Evolutionary conservation across 176 grass and related monocot genomes (phyloP), one percentile per base, ranked within the genome.

Genomic region (Eleusine coracana): DNA sequence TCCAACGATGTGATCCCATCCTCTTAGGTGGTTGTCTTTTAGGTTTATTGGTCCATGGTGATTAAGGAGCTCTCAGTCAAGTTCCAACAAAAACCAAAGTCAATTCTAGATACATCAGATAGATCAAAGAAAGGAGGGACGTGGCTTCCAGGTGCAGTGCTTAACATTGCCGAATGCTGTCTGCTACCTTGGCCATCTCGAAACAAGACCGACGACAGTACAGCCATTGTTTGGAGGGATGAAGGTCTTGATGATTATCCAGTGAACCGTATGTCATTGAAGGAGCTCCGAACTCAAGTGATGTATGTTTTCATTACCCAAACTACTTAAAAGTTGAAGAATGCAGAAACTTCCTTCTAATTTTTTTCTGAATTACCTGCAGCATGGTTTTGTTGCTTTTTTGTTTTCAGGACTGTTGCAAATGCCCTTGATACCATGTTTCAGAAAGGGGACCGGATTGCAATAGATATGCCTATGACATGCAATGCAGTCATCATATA

Each of bases 381-480:
- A 75, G 9, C 10, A 38, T 74, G 68, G 10, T 15, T 73, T 51
- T 82, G 46, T 75, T 63, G 28, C 70, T 31, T 81, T 49, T 5
- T 28, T 66, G 37, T 83, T 94, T 79, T 38, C 83, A 98, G 92
- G 80, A 76, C 70, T 50, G 92, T 95, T 65, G 96, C 92, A 82
- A 84, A 88, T 85, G 90, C 92, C 1, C 85, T 98, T 70, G 92
- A 95, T 80, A 88, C 89, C 73, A 84, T 98, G 76, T 95, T 98
- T 72, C 81, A 58, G 14, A 90, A 93, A 50, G 96, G 90, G 58
- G 96, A 95, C 60, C 82, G 69, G 61, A 91, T 98, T 86, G 96
- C 96, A 74, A 93, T 95, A 56, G 90, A 98, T 71, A 98, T 95
- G 96, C 96, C 96, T 84, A 93, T 98, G 96, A 95, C 96, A 74